Evolutionary conservation across 2,329 filamentous ascomycete species (phyloP), one percentile per base, ranked within the genome.

Genomic region (Aspergillus aculeatus): DNA sequence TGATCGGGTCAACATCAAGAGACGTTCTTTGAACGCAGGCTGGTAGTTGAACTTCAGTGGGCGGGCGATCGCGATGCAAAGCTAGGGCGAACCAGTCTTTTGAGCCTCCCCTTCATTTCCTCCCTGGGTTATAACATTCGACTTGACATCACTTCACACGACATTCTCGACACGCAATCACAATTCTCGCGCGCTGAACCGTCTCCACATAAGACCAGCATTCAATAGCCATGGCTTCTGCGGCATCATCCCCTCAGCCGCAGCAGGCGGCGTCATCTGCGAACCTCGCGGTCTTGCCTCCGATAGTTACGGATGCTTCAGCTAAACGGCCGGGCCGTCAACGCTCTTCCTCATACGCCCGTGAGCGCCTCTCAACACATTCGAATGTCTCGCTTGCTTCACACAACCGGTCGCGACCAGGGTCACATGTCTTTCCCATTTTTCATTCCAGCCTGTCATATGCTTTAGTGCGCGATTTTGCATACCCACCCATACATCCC

Each of bases 381-480:
- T 95, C 91, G 64, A 87, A 83, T 69, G 80, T 86, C 60, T 93
- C 91, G 16, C 83, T 77, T 64, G 66, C 76, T 44, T 81, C 78
- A 29, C 75, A 79, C 51, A 80, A 78, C 52, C 85, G 88, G 63
- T 96, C 92, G 64, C 87, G 92, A 62, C 91, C 92, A 21, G 83
- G 84, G 58, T 96, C 92, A n/a, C 85, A 90, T 71, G 83, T 91
- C 63, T 94, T 95, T 71, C 90, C 92, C 16, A 81, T 89, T 69
- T 95, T 92, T 76, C 89, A 92, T 69, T 95, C 92, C 60, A 96
- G 88, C 72, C 84, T 97, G 19, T 78, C 90, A 6, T 97, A 97
- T 75, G 88, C 92, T n/a, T 82, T 91, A 49, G 93, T 99, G 65
- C 89, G 95, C 71, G 95, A 99, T 81, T 99, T 98, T 78, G 95